These are phyloP conservation scores for Myxozyma sirexii DNA, from an alignment of 805 yeast genomes.

Conservation along the genomic window DNA sequence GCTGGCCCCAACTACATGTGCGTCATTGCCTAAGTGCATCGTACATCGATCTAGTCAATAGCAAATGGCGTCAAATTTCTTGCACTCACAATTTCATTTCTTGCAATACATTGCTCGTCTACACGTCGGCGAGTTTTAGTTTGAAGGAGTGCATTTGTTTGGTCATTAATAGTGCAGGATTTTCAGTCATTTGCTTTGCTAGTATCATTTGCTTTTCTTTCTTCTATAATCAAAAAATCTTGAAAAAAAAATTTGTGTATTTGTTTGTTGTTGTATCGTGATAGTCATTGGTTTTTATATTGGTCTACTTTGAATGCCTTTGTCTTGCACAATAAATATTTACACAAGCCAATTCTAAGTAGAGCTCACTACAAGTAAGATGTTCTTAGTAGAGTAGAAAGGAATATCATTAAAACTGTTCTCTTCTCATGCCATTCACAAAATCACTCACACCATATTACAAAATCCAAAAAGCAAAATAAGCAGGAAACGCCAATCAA, in stretches of 20 bases:
- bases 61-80: neutral
- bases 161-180: neutral
- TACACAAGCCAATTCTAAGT: neutral
- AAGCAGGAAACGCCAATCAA: constrained; percentile 8
- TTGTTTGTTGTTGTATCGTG: neutral
- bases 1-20: neutral
- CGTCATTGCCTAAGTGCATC: constrained; percentile 2
- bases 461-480: neutral
- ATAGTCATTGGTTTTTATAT: neutral
- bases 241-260: neutral
- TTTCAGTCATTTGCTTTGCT: neutral
- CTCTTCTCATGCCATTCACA: neutral
- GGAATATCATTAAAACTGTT: neutral
- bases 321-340: neutral
- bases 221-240: no score
- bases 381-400: no score
- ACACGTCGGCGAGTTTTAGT: neutral
- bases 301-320: neutral
- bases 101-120: neutral
- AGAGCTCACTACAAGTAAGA: no score
- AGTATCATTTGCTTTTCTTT: neutral
- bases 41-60: neutral
- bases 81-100: neutral
- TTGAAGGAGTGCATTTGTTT: neutral
- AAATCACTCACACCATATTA: neutral